These are phyloP conservation scores for Ceratonia siliqua DNA, from an alignment of 306 rosid genomes.

Conservation along the genomic window DNA sequence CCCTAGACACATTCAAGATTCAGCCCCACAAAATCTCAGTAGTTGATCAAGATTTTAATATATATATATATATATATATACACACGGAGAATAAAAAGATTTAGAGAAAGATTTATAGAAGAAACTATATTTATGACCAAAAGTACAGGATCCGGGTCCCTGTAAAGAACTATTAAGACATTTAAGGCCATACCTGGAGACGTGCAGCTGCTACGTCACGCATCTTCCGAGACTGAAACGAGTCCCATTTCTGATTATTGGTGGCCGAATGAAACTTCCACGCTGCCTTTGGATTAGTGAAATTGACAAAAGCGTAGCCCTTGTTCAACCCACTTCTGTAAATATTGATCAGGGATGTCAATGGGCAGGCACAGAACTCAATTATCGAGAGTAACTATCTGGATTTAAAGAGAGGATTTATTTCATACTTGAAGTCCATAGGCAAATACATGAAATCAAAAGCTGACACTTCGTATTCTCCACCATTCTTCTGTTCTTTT, in stretches of 20 bases:
- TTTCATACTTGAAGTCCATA: conserved; percentile 53
- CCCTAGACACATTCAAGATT: conserved; percentile 43
- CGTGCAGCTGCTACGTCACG: conserved; percentile 51
- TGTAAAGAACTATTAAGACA: too few relatives aligned
- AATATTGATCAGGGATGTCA: background rate
- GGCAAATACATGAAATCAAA: conserved; percentile 69
- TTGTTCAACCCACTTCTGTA: conserved; percentile 56
- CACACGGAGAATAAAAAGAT: too few relatives aligned
- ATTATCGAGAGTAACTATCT: too few relatives aligned
- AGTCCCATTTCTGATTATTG: conserved; percentile 41
- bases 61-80: too few relatives aligned
- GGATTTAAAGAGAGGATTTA: background rate
- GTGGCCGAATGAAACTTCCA: conserved; percentile 45
- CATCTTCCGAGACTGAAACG: conserved; percentile 51
- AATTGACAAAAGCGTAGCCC: conserved; percentile 76
- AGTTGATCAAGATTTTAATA: too few relatives aligned
- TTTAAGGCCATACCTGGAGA: conserved; percentile 45
- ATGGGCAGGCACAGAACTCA: background rate
- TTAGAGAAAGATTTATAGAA: too few relatives aligned
- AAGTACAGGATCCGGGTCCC: too few relatives aligned
- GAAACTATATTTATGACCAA: too few relatives aligned
- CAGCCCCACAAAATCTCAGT: background rate
- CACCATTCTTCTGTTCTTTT: background rate
- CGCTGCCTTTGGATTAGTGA: conserved; percentile 49
- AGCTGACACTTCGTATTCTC: conserved; percentile 4